phyloP scores from a whole-genome alignment of 2,329 filamentous ascomycete species.

The Aspergillus pseudonomiae region DNA sequence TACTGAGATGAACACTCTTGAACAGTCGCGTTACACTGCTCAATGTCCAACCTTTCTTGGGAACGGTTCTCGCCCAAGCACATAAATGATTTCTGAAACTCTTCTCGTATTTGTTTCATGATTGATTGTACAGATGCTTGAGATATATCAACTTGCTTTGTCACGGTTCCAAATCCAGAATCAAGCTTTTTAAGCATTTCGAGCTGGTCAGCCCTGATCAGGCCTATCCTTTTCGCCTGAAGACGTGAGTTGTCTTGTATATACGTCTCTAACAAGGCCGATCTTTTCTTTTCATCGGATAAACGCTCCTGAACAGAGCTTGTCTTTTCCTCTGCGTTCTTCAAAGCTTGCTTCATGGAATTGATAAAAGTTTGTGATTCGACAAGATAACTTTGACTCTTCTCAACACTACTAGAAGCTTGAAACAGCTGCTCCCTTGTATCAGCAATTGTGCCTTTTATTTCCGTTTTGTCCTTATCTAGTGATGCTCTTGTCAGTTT shows the following conservation, averaged over 20 bases:
- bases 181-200: conserved; percentile 24
- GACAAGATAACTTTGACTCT: conserved; percentile 24
- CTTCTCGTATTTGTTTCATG: conserved; percentile 18
- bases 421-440: conserved; percentile 26
- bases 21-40: conserved; percentile 22
- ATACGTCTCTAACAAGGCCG: conserved; percentile 33
- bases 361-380: conserved; percentile 22
- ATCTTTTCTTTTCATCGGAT: conserved; percentile 33
- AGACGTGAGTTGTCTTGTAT: conserved; percentile 31
- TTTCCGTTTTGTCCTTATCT: conserved; percentile 28
- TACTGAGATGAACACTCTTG: conserved; percentile 28
- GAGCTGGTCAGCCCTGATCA: conserved; percentile 29
- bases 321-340: conserved; percentile 25
- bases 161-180: conserved; percentile 19
- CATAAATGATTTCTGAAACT: conserved; percentile 20
- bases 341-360: conserved; percentile 30
- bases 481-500: conserved; percentile 28
- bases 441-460: conserved; percentile 27
- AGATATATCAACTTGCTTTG: conserved; percentile 16
- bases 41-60: conserved; percentile 19
- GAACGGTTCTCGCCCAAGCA: conserved; percentile 19
- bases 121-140: conserved; percentile 18
- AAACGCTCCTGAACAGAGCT: conserved; percentile 25
- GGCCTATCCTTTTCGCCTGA: conserved; percentile 25
- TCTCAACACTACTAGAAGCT: conserved; percentile 16